Base-by-base conservation (phyloP, 192 early-diverging fungal genomes). In the Ramicandelaber brevisporus region DNA sequence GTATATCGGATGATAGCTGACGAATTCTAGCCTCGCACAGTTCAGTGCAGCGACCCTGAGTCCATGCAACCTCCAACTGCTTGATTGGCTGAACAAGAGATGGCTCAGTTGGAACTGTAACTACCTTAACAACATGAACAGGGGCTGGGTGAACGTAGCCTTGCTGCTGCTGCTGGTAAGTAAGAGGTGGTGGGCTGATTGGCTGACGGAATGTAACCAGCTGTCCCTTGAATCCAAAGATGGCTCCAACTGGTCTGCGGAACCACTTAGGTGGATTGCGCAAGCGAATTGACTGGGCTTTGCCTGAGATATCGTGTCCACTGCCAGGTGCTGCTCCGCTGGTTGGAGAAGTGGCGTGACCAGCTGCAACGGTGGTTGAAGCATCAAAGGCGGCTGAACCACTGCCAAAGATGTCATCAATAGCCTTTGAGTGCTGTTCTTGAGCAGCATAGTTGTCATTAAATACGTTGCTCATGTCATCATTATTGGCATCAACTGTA, bases 231-330 rank as follows among this genome's bases (percentile, higher is more conserved):
- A 86, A 95, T 3, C 77, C 74, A 61, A 79, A 98, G 1, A 66
- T 52, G 1, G 65, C 79, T 8, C 84, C 84, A 0, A 72, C 71
- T 12, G 87, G 88, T 1, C 84, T 56, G 13, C 75, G 68, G 14
- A 90, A 61, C 92, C 92, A 98, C 50, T 87, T 88, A 33, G 92
- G 92, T 26, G 93, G 78, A 21, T 76, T 64, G 33, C 70, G 71
- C 5, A 83, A 53, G 12, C 65, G 45, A 34, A 81, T 55, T 3
- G 67, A 48, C 0, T 57, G 53, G 16, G 48, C 43, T 33, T 44
- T 43, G 1, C 39, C 42, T 10, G 51, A 28, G 24, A 40, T 34
- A 25, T 44, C 31, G 35, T 48, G 41, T n/a, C 45, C 41, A 0
- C n/a, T n/a, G n/a, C n/a, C n/a, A n/a, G n/a, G n/a, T n/a, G n/a